phyloP scores from a whole-genome alignment of 371 early-diverging fungal species.

The Actinomortierella ambigua region DNA sequence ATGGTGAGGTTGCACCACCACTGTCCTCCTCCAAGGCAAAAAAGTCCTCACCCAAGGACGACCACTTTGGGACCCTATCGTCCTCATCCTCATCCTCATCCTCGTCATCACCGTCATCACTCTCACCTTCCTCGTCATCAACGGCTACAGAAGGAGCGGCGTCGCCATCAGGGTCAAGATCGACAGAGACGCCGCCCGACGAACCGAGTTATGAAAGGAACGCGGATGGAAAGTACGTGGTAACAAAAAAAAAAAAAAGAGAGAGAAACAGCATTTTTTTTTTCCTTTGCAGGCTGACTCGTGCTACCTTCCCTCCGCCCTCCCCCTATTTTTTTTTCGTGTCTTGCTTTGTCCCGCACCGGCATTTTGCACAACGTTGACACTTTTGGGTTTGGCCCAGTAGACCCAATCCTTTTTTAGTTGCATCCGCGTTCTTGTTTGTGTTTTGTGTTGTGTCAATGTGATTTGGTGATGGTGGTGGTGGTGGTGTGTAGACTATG shows the following conservation, averaged over 20 bases:
- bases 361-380: no score
- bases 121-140: background rate
- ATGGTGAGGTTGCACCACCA: no score
- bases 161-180: background rate
- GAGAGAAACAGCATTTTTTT: background rate
- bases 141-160: conserved; percentile 3
- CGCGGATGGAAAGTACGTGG: conserved; percentile 43
- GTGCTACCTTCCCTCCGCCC: background rate
- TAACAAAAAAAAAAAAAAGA: background rate
- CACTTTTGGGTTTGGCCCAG: no score
- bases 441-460: no score
- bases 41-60: no score
- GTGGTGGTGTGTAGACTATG: no score
- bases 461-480: no score
- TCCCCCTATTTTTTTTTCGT: no score
- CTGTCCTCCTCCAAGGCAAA: no score
- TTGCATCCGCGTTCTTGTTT: no score
- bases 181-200: background rate
- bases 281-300: conserved; percentile 3
- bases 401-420: no score
- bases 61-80: background rate
- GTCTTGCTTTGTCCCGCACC: background rate
- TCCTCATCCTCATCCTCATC: background rate
- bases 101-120: background rate
- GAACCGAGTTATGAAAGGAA: conserved; percentile 37